Evolutionary conservation across 2,329 filamentous ascomycete genomes (phyloP).

Genomic region (Westerdykella sp.): DNA sequence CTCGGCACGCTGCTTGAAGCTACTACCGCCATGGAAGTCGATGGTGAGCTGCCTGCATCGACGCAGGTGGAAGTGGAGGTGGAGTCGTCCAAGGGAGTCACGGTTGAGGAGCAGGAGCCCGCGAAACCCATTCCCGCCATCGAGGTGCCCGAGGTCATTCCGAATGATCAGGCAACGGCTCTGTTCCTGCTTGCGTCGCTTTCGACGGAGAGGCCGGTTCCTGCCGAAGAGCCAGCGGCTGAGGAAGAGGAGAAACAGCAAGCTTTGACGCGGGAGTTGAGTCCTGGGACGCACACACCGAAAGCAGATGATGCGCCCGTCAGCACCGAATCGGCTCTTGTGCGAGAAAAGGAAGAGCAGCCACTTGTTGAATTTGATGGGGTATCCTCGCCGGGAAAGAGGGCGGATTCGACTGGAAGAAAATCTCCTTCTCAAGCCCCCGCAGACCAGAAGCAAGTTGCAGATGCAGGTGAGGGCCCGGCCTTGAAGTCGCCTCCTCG

Average conservation of each 20-base stretch:
- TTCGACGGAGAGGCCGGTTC: constrained; percentile 21
- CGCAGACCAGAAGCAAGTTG: too few species aligned
- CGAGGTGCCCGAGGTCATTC: constrained; percentile 19
- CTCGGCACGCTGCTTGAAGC: constrained; percentile 31
- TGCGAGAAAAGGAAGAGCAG: too few species aligned
- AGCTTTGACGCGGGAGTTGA: too few species aligned
- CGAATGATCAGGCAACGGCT: constrained; percentile 39
- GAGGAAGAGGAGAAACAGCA: neutral
- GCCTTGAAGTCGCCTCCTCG: too few species aligned
- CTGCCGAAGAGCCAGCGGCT: neutral
- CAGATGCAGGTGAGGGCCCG: too few species aligned
- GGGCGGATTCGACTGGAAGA: too few species aligned
- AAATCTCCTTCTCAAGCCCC: too few species aligned
- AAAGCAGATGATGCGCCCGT: too few species aligned
- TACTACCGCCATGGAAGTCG: constrained; percentile 21
- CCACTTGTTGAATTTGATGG: too few species aligned
- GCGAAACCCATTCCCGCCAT: neutral
- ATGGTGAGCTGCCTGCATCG: constrained; percentile 21
- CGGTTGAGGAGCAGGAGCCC: neutral
- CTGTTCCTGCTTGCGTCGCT: constrained; percentile 36
- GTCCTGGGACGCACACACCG: too few species aligned
- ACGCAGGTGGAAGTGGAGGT: constrained; percentile 11
- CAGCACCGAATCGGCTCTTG: too few species aligned
- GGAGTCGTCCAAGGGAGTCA: neutral
- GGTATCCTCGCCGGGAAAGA: too few species aligned